A percentile compares a stretch with the other conserved stretches of the same genome.
These are phyloP conservation scores for Mycena haematopus DNA, from an alignment of 768 basidiomycete species.

Conservation along the genomic window DNA sequence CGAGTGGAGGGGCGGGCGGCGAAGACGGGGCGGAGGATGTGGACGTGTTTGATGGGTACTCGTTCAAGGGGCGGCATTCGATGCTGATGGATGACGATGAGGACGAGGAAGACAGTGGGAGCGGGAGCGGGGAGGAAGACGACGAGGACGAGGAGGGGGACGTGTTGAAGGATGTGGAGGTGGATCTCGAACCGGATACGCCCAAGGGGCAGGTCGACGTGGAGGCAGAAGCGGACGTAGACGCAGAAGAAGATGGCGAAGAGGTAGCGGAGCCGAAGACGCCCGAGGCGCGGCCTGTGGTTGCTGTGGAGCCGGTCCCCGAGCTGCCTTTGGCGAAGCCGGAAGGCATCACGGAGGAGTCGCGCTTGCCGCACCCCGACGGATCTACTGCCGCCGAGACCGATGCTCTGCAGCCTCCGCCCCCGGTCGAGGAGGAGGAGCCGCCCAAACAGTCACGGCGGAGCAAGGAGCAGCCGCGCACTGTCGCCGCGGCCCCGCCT, in stretches of 20 bases:
- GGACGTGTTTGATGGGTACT: slow-evolving; percentile 94
- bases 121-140: slow-evolving; percentile 7
- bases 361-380: slow-evolving; percentile 27
- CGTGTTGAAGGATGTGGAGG: slow-evolving; percentile 37
- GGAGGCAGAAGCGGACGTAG: slow-evolving; percentile 46
- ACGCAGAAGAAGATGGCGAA: slow-evolving; percentile 37
- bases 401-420: slow-evolving; percentile 3
- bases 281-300: slow-evolving; percentile 66
- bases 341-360: slow-evolving; percentile 31
- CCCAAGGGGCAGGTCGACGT: slow-evolving; percentile 40
- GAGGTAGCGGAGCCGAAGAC: slow-evolving; percentile 71
- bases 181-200: slow-evolving; percentile 67
- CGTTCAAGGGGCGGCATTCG: slow-evolving; percentile 87
- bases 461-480: slow-evolving; percentile 39
- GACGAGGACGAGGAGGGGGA: slow-evolving; percentile 11
- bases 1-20: slow-evolving; percentile 20
- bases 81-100: slow-evolving; percentile 49
- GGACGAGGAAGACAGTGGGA: slow-evolving; percentile 12
- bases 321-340: slow-evolving; percentile 21
- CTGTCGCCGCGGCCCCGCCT: slow-evolving; percentile 30
- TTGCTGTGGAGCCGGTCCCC: slow-evolving; percentile 36
- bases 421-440: not conserved
- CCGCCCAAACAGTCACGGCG: slow-evolving; percentile 35
- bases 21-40: slow-evolving; percentile 53
- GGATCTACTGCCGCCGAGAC: not conserved